Conservation (phyloP, 495 filamentous ascomycete species). For the Baudoinia panamericana region DNA sequence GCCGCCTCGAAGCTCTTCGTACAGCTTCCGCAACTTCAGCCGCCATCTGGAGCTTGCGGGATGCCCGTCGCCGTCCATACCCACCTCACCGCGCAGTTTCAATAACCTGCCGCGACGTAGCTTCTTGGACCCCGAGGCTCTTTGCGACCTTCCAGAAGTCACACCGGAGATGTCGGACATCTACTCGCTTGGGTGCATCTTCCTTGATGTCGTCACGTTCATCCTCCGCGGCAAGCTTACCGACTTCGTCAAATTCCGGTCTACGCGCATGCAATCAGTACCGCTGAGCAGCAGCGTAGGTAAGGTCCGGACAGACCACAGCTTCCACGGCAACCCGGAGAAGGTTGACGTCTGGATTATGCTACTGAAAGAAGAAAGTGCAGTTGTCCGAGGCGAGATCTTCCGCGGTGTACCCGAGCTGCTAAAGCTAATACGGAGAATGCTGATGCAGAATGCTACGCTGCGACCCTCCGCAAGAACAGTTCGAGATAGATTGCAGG, state of each 20-base stretch:
- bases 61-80: not conserved
- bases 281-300: not conserved
- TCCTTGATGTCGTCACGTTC: conserved; percentile 55
- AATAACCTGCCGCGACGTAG: conserved; percentile 5
- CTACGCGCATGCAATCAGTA: conserved; percentile 47
- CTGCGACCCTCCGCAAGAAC: conserved; percentile 24
- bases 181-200: conserved; percentile 62
- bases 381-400: conserved; percentile 16
- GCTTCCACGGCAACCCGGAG: conserved; percentile 68
- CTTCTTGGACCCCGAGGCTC: conserved; percentile 7
- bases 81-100: conserved; percentile 3
- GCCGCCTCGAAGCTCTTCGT: conserved; percentile 1
- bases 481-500: conserved; percentile 24
- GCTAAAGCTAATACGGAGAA: conserved; percentile 23
- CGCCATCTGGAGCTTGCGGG: conserved; percentile 7
- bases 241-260: conserved; percentile 59
- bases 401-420: conserved; percentile 25
- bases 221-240: conserved; percentile 58
- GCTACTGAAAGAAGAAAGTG: conserved; percentile 35
- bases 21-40: conserved; percentile 19
- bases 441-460: conserved; percentile 24
- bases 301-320: conserved; percentile 39
- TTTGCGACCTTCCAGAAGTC: conserved; percentile 11
- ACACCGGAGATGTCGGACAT: conserved; percentile 45
- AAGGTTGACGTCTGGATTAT: conserved; percentile 72